Evolutionary conservation across 495 filamentous ascomycete genomes (phyloP).

Genomic region (Penicillium psychrofluorescens): DNA sequence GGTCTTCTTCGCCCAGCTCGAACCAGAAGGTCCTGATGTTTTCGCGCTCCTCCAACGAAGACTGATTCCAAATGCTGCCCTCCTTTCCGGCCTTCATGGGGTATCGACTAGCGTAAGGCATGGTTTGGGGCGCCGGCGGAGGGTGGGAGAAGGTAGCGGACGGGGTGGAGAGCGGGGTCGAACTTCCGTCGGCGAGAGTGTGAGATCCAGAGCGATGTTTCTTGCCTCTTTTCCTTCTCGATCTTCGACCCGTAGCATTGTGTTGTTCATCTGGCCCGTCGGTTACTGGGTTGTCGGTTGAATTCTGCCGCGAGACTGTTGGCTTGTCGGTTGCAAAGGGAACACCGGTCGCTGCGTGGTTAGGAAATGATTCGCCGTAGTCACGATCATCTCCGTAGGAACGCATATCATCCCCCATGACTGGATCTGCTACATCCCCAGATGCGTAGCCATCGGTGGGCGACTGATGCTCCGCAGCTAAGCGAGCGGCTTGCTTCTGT

Average conservation of each 20-base stretch:
- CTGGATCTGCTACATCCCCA: slow-evolving; percentile 13
- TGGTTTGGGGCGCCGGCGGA: slow-evolving; percentile 26
- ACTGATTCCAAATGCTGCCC: slow-evolving; percentile 91
- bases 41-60: slow-evolving; percentile 84
- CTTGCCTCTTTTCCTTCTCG: slow-evolving; percentile 44
- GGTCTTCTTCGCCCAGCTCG: slow-evolving; percentile 87
- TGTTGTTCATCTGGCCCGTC: slow-evolving; percentile 11
- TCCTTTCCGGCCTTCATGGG: slow-evolving; percentile 48
- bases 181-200: slow-evolving; percentile 27
- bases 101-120: slow-evolving; percentile 18
- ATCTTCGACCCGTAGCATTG: slow-evolving; percentile 17
- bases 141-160: slow-evolving; percentile 36
- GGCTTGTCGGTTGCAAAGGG: slow-evolving; percentile 10
- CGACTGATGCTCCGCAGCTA: slow-evolving; percentile 46
- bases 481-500: slow-evolving; percentile 66
- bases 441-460: slow-evolving; percentile 9
- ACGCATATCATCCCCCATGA: slow-evolving; percentile 16
- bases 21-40: slow-evolving; percentile 99
- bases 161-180: slow-evolving; percentile 34
- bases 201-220: slow-evolving; percentile 32
- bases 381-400: slow-evolving; percentile 25
- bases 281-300: slow-evolving; percentile 1
- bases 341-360: slow-evolving; percentile 10
- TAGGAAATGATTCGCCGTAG: slow-evolving; percentile 14
- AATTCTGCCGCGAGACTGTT: slow-evolving; percentile 3